Conservation (phyloP, 2,329 filamentous ascomycete genomes). For the Claviceps quebecensis region DNA sequence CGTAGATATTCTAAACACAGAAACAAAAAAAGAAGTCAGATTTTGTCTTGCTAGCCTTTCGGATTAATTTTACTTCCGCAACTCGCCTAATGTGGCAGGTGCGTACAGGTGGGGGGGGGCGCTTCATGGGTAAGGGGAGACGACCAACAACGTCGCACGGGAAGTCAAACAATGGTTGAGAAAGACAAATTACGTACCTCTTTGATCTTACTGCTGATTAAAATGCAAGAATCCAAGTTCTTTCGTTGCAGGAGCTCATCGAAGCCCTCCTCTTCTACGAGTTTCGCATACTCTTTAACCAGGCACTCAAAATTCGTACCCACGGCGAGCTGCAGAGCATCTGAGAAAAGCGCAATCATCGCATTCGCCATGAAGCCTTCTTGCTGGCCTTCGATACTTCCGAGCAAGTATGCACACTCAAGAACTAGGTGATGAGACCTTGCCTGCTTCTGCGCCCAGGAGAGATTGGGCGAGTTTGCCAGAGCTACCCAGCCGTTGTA, state of each 20-base stretch:
- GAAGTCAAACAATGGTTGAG: no score
- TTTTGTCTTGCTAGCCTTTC: background rate
- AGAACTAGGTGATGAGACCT: background rate
- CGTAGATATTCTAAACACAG: constrained; percentile 8
- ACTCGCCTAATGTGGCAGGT: background rate
- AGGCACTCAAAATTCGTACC: background rate
- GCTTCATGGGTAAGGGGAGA: background rate
- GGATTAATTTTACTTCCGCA: constrained; percentile 11
- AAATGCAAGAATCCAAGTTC: constrained; percentile 4
- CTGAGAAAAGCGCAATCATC: background rate
- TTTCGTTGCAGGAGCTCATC: constrained; percentile 4
- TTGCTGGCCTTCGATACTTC: background rate
- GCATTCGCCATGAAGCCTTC: background rate
- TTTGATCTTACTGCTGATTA: constrained; percentile 5
- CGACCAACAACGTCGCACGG: background rate
- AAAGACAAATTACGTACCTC: constrained; percentile 4
- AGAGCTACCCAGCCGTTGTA: background rate
- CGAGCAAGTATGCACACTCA: constrained; percentile 7
- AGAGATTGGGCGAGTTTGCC: no score
- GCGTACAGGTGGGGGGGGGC: background rate
- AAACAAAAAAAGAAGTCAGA: constrained; percentile 9
- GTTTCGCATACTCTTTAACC: background rate
- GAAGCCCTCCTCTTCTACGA: background rate
- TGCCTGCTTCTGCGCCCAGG: background rate
- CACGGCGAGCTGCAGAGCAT: constrained; percentile 3